These are phyloP conservation scores for Dactylonectria estremocensis DNA, from an alignment of 2,329 filamentous ascomycete genomes.

Conservation along the genomic window DNA sequence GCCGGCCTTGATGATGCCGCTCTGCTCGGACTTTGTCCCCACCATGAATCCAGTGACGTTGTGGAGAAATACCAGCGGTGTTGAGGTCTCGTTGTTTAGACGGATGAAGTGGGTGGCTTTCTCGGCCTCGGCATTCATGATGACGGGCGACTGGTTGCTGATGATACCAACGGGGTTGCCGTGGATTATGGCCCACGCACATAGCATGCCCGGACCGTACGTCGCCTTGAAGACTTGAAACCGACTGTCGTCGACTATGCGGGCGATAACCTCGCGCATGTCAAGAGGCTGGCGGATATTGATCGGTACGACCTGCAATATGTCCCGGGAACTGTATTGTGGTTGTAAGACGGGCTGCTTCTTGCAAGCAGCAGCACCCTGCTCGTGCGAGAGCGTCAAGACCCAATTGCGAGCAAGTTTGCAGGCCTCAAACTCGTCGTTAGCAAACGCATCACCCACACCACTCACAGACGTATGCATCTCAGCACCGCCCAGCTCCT, in stretches of 20 bases:
- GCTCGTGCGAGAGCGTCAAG: not conserved
- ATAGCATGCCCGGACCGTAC: slow-evolving; percentile 57
- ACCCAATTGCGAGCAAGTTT: slow-evolving; percentile 58
- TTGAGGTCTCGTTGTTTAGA: slow-evolving; percentile 60
- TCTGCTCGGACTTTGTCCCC: slow-evolving; percentile 60
- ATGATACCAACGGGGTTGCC: slow-evolving; percentile 55
- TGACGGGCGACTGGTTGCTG: slow-evolving; percentile 58
- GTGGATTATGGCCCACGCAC: slow-evolving; percentile 54
- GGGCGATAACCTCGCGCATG: slow-evolving; percentile 51
- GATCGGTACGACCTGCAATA: too few species aligned
- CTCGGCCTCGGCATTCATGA: slow-evolving; percentile 56
- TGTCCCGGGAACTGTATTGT: too few species aligned
- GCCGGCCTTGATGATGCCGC: slow-evolving; percentile 60
- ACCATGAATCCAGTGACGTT: slow-evolving; percentile 67
- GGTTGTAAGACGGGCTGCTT: too few species aligned
- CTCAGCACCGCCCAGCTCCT: slow-evolving; percentile 59
- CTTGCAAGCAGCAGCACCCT: too few species aligned
- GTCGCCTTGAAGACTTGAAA: slow-evolving; percentile 57
- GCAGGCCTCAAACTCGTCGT: slow-evolving; percentile 52
- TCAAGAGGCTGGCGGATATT: slow-evolving; percentile 44
- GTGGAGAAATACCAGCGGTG: slow-evolving; percentile 61
- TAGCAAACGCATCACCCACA: slow-evolving; percentile 59
- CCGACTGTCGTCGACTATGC: slow-evolving; percentile 59
- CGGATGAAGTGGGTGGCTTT: slow-evolving; percentile 61
- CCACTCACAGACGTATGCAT: slow-evolving; percentile 59